Evolutionary conservation across 208 protist genomes (phyloP).

Genomic region (Acanthamoeba royreba): DNA sequence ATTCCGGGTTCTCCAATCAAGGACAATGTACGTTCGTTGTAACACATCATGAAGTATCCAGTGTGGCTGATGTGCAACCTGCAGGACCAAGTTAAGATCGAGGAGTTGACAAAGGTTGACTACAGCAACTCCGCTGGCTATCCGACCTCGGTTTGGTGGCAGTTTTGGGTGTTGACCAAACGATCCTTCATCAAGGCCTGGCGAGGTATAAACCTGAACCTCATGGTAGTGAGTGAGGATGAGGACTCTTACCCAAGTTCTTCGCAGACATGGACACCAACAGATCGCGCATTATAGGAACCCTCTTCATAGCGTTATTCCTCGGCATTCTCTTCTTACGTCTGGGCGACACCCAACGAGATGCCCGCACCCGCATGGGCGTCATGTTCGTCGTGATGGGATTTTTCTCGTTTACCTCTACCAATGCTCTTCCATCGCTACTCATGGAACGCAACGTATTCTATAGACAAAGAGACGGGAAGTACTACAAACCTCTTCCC

Average conservation of each 20-base stretch:
- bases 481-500: conserved; percentile 28
- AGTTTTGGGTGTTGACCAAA: not conserved
- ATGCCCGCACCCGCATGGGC: not conserved
- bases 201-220: too few relatives aligned
- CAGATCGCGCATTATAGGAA: not conserved
- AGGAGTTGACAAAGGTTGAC: too few relatives aligned
- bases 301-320: not conserved
- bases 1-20: too few relatives aligned
- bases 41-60: too few relatives aligned
- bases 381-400: conserved; percentile 17
- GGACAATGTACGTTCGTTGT: too few relatives aligned
- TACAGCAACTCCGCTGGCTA: not conserved
- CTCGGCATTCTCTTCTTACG: not conserved
- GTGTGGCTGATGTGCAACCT: too few relatives aligned
- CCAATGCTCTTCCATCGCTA: not conserved
- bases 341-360: not conserved
- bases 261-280: not conserved
- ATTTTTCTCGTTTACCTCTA: not conserved
- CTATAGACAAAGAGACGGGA: conserved; percentile 29
- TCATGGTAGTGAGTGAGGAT: too few relatives aligned
- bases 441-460: conserved; percentile 15
- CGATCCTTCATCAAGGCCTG: not conserved
- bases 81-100: too few relatives aligned
- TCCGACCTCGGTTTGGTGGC: not conserved
- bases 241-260: too few relatives aligned